Conservation (phyloP, 2,329 filamentous ascomycete genomes). For the Metarhizium anisopliae region DNA sequence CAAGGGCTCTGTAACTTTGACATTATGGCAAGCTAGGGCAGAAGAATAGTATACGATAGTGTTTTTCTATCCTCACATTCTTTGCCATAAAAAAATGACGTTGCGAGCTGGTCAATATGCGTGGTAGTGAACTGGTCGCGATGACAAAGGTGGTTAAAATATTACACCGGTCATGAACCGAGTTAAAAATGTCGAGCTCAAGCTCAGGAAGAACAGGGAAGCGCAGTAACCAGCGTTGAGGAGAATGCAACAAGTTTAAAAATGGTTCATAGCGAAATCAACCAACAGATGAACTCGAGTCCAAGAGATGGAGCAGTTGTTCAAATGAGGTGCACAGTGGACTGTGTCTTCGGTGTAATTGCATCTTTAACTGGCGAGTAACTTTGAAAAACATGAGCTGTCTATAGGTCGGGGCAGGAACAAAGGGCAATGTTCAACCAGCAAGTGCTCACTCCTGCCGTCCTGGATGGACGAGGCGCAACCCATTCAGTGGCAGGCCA, state of each 20-base stretch:
- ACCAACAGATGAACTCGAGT: background rate
- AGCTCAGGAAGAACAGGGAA: background rate
- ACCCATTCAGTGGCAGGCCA: no score
- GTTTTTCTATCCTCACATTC: background rate
- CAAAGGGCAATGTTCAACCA: no score
- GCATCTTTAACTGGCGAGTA: background rate
- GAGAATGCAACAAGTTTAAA: background rate
- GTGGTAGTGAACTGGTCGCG: background rate
- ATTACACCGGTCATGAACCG: background rate
- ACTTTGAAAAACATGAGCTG: background rate
- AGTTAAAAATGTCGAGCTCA: background rate
- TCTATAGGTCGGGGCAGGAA: no score
- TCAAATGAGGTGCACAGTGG: background rate
- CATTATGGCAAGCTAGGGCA: constrained; percentile 6
- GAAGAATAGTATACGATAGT: background rate
- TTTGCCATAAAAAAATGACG: background rate
- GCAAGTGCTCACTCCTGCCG: background rate
- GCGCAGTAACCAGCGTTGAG: background rate
- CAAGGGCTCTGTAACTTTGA: constrained; percentile 16
- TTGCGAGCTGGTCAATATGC: background rate
- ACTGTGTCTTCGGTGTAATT: background rate
- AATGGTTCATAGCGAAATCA: background rate
- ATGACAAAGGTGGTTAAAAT: background rate
- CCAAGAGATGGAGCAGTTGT: background rate
- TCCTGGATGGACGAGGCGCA: background rate